Evolutionary conservation across 768 basidiomycete genomes (phyloP).

Genomic region (Rubroboletus satanas): DNA sequence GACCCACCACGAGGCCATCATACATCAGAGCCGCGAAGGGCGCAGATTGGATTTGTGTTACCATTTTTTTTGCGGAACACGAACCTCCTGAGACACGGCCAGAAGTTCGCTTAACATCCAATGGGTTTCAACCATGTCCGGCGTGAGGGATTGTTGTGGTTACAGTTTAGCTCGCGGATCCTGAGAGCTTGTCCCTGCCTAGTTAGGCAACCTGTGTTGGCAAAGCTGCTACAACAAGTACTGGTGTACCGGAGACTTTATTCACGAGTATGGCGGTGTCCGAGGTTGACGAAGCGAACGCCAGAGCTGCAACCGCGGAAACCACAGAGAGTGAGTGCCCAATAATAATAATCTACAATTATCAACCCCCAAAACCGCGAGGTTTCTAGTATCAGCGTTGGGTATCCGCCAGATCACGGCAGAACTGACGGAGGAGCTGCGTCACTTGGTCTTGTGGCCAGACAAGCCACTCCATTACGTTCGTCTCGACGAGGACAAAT

Average conservation of each 20-base stretch:
- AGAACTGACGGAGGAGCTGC: constrained; percentile 45
- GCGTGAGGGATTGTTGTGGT: not conserved
- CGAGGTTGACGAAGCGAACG: constrained; percentile 4
- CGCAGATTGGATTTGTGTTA: not conserved
- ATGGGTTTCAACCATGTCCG: not conserved
- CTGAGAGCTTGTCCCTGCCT: not conserved
- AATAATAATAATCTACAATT: not conserved
- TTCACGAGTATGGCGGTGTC: constrained; percentile 1
- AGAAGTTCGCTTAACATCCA: not conserved
- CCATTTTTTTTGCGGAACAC: not conserved
- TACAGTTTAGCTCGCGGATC: not conserved
- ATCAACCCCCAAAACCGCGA: not conserved
- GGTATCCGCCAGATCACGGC: constrained; percentile 34
- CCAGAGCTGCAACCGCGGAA: not conserved
- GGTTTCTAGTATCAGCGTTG: constrained; percentile 9
- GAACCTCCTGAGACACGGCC: not conserved
- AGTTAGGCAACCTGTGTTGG: constrained; percentile 4
- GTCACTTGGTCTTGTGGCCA: constrained; percentile 59
- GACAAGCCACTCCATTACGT: constrained; percentile 46
- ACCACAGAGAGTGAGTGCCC: constrained; percentile 13
- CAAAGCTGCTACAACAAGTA: not conserved
- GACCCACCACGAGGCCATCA: constrained; percentile 6
- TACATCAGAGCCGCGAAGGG: not conserved
- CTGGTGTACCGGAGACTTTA: not conserved
- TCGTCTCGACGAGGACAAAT: constrained; percentile 48